A percentile compares a stretch with the other conserved stretches of the same genome.
These are phyloP conservation scores for Apostasia shenzhenica DNA, from an alignment of 106 monocot genomes.

Conservation along the genomic window DNA sequence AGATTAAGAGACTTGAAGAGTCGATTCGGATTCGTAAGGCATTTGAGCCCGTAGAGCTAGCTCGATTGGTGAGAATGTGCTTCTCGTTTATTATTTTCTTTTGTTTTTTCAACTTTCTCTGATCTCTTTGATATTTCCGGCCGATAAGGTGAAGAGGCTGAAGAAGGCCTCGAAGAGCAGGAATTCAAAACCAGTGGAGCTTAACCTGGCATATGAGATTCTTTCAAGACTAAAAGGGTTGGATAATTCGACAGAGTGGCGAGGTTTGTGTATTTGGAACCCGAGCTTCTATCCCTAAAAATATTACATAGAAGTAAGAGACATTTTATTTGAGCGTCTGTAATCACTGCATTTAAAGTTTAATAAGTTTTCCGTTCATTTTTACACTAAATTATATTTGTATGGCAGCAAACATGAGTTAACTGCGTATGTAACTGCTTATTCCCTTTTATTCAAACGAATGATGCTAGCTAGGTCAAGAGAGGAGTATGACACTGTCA, in stretches of 20 bases:
- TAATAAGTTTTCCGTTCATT: too few relatives aligned
- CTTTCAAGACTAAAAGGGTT: constrained; percentile 44
- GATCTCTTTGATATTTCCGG: not conserved
- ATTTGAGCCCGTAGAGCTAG: constrained; percentile 52
- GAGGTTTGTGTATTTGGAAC: constrained; percentile 25
- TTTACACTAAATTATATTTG: too few relatives aligned
- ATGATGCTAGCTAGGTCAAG: too few relatives aligned
- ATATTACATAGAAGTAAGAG: too few relatives aligned
- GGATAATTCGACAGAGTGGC: constrained; percentile 31
- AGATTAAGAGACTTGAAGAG: constrained; percentile 64
- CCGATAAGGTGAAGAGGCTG: constrained; percentile 54
- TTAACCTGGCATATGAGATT: constrained; percentile 59
- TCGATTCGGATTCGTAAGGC: constrained; percentile 48
- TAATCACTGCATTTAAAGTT: too few relatives aligned
- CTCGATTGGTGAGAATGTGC: constrained; percentile 29
- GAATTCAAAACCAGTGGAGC: constrained; percentile 40
- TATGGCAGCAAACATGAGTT: too few relatives aligned
- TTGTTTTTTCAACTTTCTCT: constrained; percentile 2
- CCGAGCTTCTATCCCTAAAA: too few relatives aligned
- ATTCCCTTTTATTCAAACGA: too few relatives aligned
- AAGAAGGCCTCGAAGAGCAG: constrained; percentile 26
- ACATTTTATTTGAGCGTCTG: too few relatives aligned
- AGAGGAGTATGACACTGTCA: too few relatives aligned
- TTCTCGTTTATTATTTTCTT: not conserved
- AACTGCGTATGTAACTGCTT: too few relatives aligned